Conservation (phyloP, 257 asterid genomes). For the Lycium ferocissimum region DNA sequence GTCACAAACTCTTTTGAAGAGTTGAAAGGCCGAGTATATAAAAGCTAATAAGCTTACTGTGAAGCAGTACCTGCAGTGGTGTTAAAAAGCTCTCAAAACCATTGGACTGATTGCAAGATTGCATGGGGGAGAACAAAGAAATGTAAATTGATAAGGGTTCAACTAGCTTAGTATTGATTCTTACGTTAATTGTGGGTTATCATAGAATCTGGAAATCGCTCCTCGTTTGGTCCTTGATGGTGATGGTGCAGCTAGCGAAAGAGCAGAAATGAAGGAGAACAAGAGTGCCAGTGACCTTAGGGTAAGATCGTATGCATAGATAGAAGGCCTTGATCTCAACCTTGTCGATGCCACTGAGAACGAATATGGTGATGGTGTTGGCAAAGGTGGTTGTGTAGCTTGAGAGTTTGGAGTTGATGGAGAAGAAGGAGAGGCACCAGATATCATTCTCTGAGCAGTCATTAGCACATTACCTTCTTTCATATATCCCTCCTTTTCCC, state of each 20-base stretch:
- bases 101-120: not conserved
- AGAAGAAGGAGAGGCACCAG: slow-evolving; percentile 48
- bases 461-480: slow-evolving; percentile 31
- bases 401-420: slow-evolving; percentile 36
- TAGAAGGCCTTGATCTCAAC: slow-evolving; percentile 52
- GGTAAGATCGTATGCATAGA: slow-evolving; percentile 42
- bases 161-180: slow-evolving; percentile 29
- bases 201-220: slow-evolving; percentile 36
- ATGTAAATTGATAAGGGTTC: not conserved
- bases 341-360: slow-evolving; percentile 52
- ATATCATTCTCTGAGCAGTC: slow-evolving; percentile 31
- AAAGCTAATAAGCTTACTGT: slow-evolving; percentile 44
- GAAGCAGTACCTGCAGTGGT: slow-evolving; percentile 54
- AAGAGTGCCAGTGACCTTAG: slow-evolving; percentile 50
- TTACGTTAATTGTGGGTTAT: slow-evolving; percentile 48
- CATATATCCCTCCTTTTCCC: slow-evolving; percentile 28
- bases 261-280: slow-evolving; percentile 52
- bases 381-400: slow-evolving; percentile 47
- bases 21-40: slow-evolving; percentile 56
- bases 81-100: slow-evolving; percentile 27
- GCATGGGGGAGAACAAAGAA: not conserved
- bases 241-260: slow-evolving; percentile 49
- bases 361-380: slow-evolving; percentile 61
- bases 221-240: slow-evolving; percentile 31
- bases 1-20: slow-evolving; percentile 61